Conservation (phyloP, 148 eudicot genomes). For the Rhododendron henanense region DNA sequence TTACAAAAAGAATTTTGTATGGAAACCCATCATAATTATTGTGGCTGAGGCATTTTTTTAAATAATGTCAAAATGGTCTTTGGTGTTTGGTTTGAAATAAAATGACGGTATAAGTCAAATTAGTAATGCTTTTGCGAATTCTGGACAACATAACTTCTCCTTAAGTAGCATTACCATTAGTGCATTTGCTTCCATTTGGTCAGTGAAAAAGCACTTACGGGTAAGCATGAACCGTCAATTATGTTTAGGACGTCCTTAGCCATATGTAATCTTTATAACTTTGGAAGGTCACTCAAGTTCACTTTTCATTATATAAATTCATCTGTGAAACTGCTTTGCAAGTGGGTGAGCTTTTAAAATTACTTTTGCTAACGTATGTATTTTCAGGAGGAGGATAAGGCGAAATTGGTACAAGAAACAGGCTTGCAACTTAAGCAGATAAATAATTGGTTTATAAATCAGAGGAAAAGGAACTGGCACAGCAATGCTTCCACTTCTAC, state of each 20-base stretch:
- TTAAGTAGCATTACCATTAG: neutral
- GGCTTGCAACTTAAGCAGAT: slow-evolving; percentile 83
- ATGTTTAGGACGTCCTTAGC: neutral
- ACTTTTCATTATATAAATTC: neutral
- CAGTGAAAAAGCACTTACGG: neutral
- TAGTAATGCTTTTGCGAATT: neutral
- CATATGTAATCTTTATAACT: neutral
- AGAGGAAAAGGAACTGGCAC: slow-evolving; percentile 86
- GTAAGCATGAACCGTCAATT: neutral
- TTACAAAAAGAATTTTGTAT: neutral
- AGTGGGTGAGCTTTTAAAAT: neutral
- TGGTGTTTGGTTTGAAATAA: neutral
- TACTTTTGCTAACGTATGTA: neutral
- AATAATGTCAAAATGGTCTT: neutral
- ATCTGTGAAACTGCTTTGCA: neutral
- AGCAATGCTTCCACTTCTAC: slow-evolving; percentile 75
- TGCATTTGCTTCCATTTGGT: neutral
- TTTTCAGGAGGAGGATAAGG: slow-evolving; percentile 77
- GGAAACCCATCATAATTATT: neutral
- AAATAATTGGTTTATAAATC: slow-evolving; percentile 85
- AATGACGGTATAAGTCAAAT: neutral
- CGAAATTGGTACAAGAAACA: slow-evolving; percentile 78
- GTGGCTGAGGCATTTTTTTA: neutral
- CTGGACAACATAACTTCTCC: neutral
- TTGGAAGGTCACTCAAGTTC: neutral